Evolutionary conservation across 208 protist genomes (phyloP), one percentile per base, ranked within the genome.

Genomic region (Trichomonas gallinae): DNA sequence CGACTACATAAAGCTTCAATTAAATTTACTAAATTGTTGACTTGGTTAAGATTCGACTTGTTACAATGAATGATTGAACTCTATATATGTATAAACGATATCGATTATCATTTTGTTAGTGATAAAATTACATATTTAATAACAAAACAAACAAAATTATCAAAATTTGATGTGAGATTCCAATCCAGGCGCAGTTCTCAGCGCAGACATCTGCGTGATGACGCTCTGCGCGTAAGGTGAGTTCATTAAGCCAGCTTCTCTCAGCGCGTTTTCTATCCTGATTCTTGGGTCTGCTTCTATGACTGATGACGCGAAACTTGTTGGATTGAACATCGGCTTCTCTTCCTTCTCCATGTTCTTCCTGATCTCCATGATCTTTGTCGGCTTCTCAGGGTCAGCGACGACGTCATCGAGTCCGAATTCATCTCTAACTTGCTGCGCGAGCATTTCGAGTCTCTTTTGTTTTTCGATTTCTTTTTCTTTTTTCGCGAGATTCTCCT

Each of bases 251-350:
- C 87, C 87, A 10, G 87, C 87, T 38, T 93, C 87, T 93, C 87
- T 93, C 21, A 93, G 31, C 8, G 87, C 87, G 38, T 93, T 93
- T 51, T 93, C 87, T 38, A 93, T 44, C 3, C 87, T 34, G 9
- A 93, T 93, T 93, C 87, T 93, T 93, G 87, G 87, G 38, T 93
- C 87, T 15, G 44, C 44, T 51, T 93, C 87, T 17, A 93, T 93
- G 15, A 93, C 17, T 9, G 15, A 34, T 23, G 40, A 48, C 34
- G 44, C n/a, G 15, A 93, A 93, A 9, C 6, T 15, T 23, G 23
- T 93, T 93, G 15, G 44, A 34, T 48, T 44, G 44, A 44, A 93
- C 87, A 93, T 93, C 38, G 87, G 87, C 15, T 38, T 93, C 51
- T 48, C 87, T 93, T 93, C 87, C 51, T 93, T 48, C 44, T 93